Evolutionary conservation across 768 basidiomycete species (phyloP), one percentile per base, ranked within the genome.

Genomic region (Xerocomus brunneocitrinus): DNA sequence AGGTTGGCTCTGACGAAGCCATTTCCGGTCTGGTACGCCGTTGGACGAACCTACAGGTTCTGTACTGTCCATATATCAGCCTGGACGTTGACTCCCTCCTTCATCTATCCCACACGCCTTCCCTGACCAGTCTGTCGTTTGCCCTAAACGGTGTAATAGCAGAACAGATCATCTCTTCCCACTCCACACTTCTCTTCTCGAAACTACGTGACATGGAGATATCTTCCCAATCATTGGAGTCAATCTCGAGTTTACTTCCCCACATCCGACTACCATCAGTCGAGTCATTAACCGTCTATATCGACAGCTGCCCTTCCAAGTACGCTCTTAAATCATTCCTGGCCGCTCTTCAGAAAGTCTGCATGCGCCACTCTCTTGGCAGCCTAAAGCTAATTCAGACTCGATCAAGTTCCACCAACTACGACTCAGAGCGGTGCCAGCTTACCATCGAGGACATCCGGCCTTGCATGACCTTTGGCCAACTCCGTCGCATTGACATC

Each of bases 381-480:
- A 38, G 34, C 22, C 24, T 63, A 13, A 50, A 40, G 41, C 16
- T 63, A 10, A 35, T 53, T 25, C 55, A 62, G 34, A 60, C 48
- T 10, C 55, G 50, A 25, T 40, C 54, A 22, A 34, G 22, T 25
- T 36, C 22, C n/a, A 31, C 31, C 35, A 47, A 36, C 43, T 16
- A 41, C 14, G 28, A 14, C 8, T 30, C 34, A 27, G 53, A 60
- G 14, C 52, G 31, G 3, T 36, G 19, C 28, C 54, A 50, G 49
- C 61, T 63, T 22, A 52, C 54, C n/a, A 6, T 63, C 3, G 62
- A 61, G 8, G 62, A 63, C 32, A 24, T 63, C 4, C 52, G 25
- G 7, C 62, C 62, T 12, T 61, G 53, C 42, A 60, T 49, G 50
- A 27, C 27, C 24, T 60, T 63, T 41, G 25, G 6, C 22, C 24